Conservation (phyloP, 345 rosid species). For the Salix dunnii region DNA sequence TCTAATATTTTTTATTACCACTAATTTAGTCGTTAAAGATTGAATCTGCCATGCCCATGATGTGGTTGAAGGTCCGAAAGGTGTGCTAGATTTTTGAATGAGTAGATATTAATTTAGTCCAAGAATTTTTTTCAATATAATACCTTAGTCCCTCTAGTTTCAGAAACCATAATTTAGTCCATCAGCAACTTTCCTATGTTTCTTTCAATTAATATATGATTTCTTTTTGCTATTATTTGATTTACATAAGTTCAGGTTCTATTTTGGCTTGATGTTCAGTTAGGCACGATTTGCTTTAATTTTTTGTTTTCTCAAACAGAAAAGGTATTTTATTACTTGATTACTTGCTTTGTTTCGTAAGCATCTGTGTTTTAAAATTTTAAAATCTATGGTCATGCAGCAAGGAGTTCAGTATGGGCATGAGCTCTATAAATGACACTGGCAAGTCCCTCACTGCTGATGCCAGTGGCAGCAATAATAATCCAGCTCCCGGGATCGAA, state of each 20-base stretch:
- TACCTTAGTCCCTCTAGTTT: too few species aligned
- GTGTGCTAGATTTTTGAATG: too few species aligned
- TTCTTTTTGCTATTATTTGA: background rate
- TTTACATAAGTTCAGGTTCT: background rate
- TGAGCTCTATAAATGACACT: conserved; percentile 42
- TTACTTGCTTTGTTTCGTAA: background rate
- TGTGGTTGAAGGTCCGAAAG: too few species aligned
- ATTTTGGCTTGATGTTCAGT: background rate
- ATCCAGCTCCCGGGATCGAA: conserved; percentile 32
- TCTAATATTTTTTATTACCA: too few species aligned
- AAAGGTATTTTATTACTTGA: background rate
- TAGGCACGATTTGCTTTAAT: background rate
- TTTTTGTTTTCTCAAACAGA: background rate
- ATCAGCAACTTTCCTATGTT: too few species aligned
- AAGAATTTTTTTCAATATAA: too few species aligned
- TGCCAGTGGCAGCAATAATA: background rate
- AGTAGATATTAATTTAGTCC: too few species aligned
- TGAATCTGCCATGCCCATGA: too few species aligned
- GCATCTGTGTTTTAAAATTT: background rate
- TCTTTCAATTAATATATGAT: too few species aligned
- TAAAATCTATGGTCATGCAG: background rate
- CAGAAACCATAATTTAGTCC: too few species aligned
- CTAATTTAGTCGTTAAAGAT: too few species aligned
- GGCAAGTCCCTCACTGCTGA: conserved; percentile 20
- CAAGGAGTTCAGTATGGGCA: conserved; percentile 6